Evolutionary conservation across 2,329 filamentous ascomycete species (phyloP), one percentile per base, ranked within the genome.

Genomic region (Teratosphaeriaceae sp.): DNA sequence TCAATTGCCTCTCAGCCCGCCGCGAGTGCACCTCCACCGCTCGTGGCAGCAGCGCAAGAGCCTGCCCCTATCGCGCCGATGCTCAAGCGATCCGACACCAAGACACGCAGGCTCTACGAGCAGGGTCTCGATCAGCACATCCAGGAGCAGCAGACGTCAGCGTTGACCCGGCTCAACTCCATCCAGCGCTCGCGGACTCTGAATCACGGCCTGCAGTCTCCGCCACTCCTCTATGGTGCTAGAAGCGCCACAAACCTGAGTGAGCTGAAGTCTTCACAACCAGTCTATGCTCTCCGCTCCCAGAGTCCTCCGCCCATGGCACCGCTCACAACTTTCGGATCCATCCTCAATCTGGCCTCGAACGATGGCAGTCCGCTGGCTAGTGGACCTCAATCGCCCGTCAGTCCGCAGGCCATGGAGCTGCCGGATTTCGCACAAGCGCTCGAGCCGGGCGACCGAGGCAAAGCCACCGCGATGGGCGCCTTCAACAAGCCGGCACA

Each of bases 61-160:
- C 57, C 61, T 8, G 59, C 57, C 30, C 54, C 49, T 47, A 59
- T 57, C 43, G 56, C 53, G 44, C 56, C 46, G 4, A 47, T 61
- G 3, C 56, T 80, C 0, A 84, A 88, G 43, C 77, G 83, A 41
- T 79, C 73, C 29, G 76, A 81, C 3, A 84, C 80, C 1, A 85
- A 89, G 50, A 77, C 78, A 1, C 78, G 84, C 40, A 75, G 88
- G 34, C 70, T 95, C 1, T 96, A 95, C 56, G 89, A 94, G 49
- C 85, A 87, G 50, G 84, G 84, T 0, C 70, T 94, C 13, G 84
- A 82, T 38, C 83, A 89, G 55, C 82, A 92, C 48, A 73, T 86
- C 11, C 82, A 89, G 38, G 86, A 89, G 43, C 84, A 92, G 52
- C 88, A 90, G 57, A 76, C 77, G 2, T 85, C 85, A 2, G 79